Evolutionary conservation across 768 basidiomycete species (phyloP), one percentile per base, ranked within the genome.

Genomic region (Clavulina sp.): DNA sequence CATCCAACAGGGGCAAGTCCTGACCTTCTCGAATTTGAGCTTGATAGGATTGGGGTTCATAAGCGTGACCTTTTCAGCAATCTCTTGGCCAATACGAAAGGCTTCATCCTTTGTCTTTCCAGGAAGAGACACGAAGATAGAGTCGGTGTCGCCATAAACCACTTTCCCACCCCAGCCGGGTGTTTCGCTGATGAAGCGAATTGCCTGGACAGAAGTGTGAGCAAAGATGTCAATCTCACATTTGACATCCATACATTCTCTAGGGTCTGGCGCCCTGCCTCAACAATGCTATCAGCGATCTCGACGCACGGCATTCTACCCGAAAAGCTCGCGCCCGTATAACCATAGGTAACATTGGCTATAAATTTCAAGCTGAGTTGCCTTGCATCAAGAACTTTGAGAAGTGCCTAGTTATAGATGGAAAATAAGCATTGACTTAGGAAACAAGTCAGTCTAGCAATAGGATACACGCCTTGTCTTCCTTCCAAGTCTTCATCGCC

Each of bases 251-350:
- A 5, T 34, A 83, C 92, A 76, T 89, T 87, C 65, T 96, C 93
- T 21, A 97, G 68, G 0, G 88, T 96, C 66, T 97, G 92, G 36
- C 95, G 73, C 4, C 95, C 93, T 40, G 78, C 92, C 66, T 97
- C 91, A 0, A 99, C 93, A 58, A 97, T 97, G 52, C 88, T 88
- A 60, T 99, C 95, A 0, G 95, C 95, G 36, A 99, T 88, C 63
- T 97, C 92, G 19, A 96, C 92, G 6, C 86, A 88, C 23, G 95
- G 95, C 95, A 99, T 97, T 46, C 95, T 73, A 2, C 95, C 95
- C 16, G 92, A 96, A 61, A 80, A 95, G 1, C 84, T 83, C 2
- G 95, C 95, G 54, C 84, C 74, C 0, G 93, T 96, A 62, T 99
- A 97, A 0, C 95, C 93, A 59, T 99, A 97, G 0, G 88, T 96